A percentile compares a stretch with the other conserved stretches of the same genome.
These are phyloP conservation scores for Malassezia pachydermatis DNA, from an alignment of 1,284 basidiomycete species.

Conservation along the genomic window DNA sequence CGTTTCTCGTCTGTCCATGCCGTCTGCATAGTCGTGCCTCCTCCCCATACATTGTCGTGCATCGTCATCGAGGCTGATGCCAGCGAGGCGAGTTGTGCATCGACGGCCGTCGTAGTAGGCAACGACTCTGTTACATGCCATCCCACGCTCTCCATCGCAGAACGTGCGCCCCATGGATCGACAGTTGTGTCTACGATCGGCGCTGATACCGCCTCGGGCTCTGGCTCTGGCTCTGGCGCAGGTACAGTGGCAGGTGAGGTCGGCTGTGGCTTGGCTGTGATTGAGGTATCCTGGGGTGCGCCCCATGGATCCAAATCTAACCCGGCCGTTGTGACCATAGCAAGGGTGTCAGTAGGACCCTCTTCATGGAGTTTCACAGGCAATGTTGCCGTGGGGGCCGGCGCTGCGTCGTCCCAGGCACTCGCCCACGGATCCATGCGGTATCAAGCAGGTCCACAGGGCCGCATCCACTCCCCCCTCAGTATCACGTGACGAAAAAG, in stretches of 20 bases:
- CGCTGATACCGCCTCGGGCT: background rate
- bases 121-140: too few species aligned
- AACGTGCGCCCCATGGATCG: background rate
- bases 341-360: background rate
- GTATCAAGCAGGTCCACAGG: background rate
- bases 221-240: background rate
- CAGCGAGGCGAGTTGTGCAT: conserved; percentile 4
- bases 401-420: conserved; percentile 9
- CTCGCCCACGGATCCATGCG: conserved; percentile 18
- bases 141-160: too few species aligned
- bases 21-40: conserved; percentile 9
- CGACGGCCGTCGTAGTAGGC: conserved; percentile 1
- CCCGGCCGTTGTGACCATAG: background rate
- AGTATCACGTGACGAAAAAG: conserved; percentile 2
- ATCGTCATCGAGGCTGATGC: conserved; percentile 8
- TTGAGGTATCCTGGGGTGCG: background rate
- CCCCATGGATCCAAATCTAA: conserved; percentile 10
- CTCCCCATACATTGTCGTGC: conserved; percentile 16
- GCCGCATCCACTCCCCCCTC: background rate
- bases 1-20: background rate
- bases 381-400: background rate
- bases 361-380: background rate
- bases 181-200: background rate
- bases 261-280: background rate
- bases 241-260: background rate